A percentile compares a stretch with the other conserved stretches of the same genome.
phyloP scores from a whole-genome alignment of 345 rosid species.

The Eutrema heterophyllum region DNA sequence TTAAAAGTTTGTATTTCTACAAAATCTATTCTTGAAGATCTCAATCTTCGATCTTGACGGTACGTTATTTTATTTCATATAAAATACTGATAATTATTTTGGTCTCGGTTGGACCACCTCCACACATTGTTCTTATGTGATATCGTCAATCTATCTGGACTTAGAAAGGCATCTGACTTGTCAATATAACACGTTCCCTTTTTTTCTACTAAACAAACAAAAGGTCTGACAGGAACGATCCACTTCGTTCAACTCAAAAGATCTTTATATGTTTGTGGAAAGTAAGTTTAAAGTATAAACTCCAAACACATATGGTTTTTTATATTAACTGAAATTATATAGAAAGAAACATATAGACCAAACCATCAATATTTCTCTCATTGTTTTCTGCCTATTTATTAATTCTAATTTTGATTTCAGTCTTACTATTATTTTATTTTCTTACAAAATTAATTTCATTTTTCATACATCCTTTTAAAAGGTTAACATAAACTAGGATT shows the following conservation, averaged over 20 bases:
- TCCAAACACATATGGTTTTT: neutral
- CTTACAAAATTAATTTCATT: too few relatives aligned
- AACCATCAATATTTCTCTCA: too few relatives aligned
- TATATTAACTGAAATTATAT: neutral
- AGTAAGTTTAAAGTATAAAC: neutral
- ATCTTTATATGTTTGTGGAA: neutral
- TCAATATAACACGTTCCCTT: neutral
- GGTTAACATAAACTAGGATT: too few relatives aligned
- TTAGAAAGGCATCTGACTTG: neutral
- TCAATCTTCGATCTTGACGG: constrained; percentile 9
- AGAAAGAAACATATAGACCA: neutral
- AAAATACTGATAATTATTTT: neutral
- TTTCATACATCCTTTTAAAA: too few relatives aligned
- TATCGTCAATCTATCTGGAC: neutral
- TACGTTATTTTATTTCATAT: neutral
- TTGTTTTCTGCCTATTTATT: too few relatives aligned
- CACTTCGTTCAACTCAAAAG: constrained; percentile 2
- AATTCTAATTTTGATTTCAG: too few relatives aligned
- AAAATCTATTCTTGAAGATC: neutral
- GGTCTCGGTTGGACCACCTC: neutral
- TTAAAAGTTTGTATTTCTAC: neutral
- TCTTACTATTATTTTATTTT: too few relatives aligned
- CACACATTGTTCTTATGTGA: neutral
- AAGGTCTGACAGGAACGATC: neutral
- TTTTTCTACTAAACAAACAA: neutral